Conservation (phyloP, 129 eudicot species). For the Cynara cardunculus region DNA sequence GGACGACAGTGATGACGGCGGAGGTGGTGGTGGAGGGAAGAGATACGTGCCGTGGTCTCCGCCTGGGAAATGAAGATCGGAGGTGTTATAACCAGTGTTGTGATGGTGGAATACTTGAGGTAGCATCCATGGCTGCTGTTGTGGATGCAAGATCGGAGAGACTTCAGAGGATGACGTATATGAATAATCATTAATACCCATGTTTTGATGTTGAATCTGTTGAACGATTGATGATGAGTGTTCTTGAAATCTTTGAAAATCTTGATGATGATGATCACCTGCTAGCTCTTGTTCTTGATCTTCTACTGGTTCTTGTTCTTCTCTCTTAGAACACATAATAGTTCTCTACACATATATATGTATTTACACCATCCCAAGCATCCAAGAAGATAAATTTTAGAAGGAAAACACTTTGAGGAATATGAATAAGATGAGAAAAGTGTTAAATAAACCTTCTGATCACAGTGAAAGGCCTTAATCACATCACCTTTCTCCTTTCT, state of each 20-base stretch:
- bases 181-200: conserved; percentile 34
- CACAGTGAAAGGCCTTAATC: conserved; percentile 13
- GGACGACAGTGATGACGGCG: conserved; percentile 23
- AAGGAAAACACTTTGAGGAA: not conserved
- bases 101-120: conserved; percentile 34
- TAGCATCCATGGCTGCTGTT: conserved; percentile 56
- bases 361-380: not conserved
- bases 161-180: conserved; percentile 47
- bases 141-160: conserved; percentile 45
- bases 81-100: conserved; percentile 36
- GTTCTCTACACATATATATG: not conserved
- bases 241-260: conserved; percentile 13
- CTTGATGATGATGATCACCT: conserved; percentile 15
- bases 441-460: conserved; percentile 14
- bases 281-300: not conserved
- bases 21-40: conserved; percentile 48
- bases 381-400: not conserved
- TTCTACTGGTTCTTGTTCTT: conserved; percentile 24
- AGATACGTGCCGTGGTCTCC: conserved; percentile 56
- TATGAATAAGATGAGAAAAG: conserved; percentile 13
- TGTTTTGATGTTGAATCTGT: conserved; percentile 50
- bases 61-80: conserved; percentile 28
- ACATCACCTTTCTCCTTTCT: conserved; percentile 27
- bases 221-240: conserved; percentile 28
- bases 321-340: conserved; percentile 36